These are phyloP conservation scores for Trametes polyzona DNA, from an alignment of 1,284 basidiomycete species.

Conservation along the genomic window DNA sequence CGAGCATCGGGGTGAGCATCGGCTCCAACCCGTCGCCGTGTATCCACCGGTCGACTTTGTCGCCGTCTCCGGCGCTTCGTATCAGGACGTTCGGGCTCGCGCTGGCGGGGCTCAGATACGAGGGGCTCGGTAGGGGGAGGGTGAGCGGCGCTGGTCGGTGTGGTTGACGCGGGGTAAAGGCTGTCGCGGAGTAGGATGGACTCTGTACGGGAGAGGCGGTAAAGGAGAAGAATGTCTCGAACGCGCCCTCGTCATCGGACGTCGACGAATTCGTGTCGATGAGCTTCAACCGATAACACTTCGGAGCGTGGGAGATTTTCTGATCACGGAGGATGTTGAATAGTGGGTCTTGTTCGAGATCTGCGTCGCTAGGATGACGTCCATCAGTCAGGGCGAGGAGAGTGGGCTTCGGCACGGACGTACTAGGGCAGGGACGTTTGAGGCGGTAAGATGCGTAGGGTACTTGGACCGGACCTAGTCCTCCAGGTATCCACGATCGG, in stretches of 20 bases:
- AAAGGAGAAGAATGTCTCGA: slow-evolving; percentile 49
- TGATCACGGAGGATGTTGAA: slow-evolving; percentile 15
- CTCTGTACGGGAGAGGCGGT: slow-evolving; percentile 40
- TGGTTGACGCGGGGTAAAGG: slow-evolving; percentile 12
- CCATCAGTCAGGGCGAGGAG: not conserved
- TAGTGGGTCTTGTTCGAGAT: slow-evolving; percentile 21
- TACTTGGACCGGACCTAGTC: slow-evolving; percentile 12
- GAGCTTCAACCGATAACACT: slow-evolving; percentile 22
- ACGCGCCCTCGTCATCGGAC: slow-evolving; percentile 30
- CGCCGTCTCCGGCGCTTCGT: slow-evolving; percentile 9
- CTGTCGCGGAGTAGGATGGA: slow-evolving; percentile 16
- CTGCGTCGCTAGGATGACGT: slow-evolving; percentile 16
- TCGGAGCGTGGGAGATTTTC: slow-evolving; percentile 6
- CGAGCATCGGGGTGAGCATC: slow-evolving; percentile 19
- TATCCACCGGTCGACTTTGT: slow-evolving; percentile 24
- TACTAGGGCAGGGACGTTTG: slow-evolving; percentile 23
- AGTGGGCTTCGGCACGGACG: no score
- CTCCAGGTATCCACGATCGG: slow-evolving; percentile 21
- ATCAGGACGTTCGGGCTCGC: slow-evolving; percentile 21
- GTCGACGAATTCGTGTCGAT: slow-evolving; percentile 18
- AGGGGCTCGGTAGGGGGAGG: slow-evolving; percentile 6
- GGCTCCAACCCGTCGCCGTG: slow-evolving; percentile 21
- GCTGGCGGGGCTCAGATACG: slow-evolving; percentile 16
- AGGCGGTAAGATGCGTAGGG: slow-evolving; percentile 17
- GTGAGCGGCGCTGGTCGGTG: slow-evolving; percentile 12